Evolutionary conservation across 2,329 filamentous ascomycete species (phyloP), one percentile per base, ranked within the genome.

Genomic region (Aspergillus carbonarius): DNA sequence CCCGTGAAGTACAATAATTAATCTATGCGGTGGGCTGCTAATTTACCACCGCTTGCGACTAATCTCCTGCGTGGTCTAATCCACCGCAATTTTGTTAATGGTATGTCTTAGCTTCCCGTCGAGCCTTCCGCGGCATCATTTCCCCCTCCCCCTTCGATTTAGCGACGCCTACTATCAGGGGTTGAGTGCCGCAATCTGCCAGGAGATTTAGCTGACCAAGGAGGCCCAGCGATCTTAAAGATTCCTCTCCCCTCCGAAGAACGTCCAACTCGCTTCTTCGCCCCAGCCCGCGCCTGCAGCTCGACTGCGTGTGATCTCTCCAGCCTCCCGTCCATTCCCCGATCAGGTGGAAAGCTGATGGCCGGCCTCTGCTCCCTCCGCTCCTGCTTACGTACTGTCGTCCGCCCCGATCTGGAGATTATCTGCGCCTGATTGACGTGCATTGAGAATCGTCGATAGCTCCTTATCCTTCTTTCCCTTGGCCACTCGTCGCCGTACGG

Each of bases 71-170:
- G 35, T 25, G 51, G 51, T 60, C 61, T 37, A 55, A 37, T 46
- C 48, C 39, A 18, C 49, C 32, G 15, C 37, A n/a, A 23, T 30
- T 40, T 42, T 40, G 55, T 18, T 53, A 44, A 39, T 62, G 58
- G 47, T 58, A 57, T 60, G 39, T 59, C 39, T 44, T 49, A 37
- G 23, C 47, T 54, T 57, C 49, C 54, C 49, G 54, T 58, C 57
- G 47, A 54, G 35, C 48, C 54, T 57, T 58, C 57, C 50, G 61
- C 58, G 46, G 54, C 46, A 54, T 59, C 50, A 52, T 30, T 39
- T 53, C 55, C 58, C 42, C 51, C 44, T 46, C 44, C 50, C 55
- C 46, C 54, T 54, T 48, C 50, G 25, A 57, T 35, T 35, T 44
- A 47, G 40, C 18, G 42, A n/a, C 42, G 18, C 13, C 47, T 44